Evolutionary conservation across 2,329 filamentous ascomycete genomes (phyloP).

Genomic region (Aspergillus sojae): DNA sequence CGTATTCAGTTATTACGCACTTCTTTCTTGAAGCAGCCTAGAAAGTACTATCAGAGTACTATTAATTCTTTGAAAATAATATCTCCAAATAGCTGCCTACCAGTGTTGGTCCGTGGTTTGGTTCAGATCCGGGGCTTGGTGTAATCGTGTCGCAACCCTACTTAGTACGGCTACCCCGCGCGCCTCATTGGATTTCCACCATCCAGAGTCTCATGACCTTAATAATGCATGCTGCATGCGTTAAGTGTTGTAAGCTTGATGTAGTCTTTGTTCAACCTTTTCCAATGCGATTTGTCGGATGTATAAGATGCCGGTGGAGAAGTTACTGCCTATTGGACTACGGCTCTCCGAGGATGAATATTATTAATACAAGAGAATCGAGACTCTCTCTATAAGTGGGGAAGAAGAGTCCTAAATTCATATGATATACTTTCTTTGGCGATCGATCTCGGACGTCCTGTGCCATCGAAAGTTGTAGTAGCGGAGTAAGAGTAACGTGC

Average conservation of each 20-base stretch:
- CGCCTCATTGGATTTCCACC: neutral
- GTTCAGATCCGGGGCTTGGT: neutral
- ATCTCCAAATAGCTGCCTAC: no score
- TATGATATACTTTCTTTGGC: neutral
- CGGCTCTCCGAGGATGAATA: neutral
- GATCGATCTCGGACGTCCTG: neutral
- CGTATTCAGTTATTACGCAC: no score
- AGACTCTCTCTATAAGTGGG: neutral
- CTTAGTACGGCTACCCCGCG: neutral
- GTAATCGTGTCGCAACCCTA: neutral
- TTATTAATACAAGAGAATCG: neutral
- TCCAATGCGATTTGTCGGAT: neutral
- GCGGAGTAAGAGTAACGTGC: neutral
- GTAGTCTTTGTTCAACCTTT: neutral
- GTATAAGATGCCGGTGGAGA: neutral
- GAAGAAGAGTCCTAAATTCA: neutral
- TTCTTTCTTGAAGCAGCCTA: no score
- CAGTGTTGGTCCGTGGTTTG: neutral
- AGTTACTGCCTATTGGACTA: neutral
- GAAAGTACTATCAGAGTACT: no score
- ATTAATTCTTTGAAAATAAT: no score
- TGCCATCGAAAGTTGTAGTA: neutral
- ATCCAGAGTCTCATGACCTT: neutral
- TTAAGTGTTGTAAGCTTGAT: neutral
- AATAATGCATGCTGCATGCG: neutral